Conservation (phyloP, 2,329 filamentous ascomycete species). For the Lecanicillium sp. region DNA sequence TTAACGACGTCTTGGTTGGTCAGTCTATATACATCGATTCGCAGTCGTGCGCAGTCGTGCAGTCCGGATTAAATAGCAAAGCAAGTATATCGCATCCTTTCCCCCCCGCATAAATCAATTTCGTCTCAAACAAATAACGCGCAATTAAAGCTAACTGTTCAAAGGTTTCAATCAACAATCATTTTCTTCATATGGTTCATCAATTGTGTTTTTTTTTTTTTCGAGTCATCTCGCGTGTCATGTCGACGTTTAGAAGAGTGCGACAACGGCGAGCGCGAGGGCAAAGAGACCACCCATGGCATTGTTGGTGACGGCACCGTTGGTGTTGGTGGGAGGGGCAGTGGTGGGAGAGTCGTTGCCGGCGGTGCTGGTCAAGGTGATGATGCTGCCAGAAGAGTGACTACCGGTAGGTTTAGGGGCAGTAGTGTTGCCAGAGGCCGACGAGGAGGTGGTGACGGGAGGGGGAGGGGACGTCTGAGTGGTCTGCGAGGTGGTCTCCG, state of each 20-base stretch:
- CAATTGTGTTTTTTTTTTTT: background rate
- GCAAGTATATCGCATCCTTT: background rate
- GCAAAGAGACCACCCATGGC: slow-evolving; percentile 29
- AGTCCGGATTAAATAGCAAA: background rate
- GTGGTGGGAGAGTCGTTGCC: slow-evolving; percentile 7
- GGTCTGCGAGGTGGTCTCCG: background rate
- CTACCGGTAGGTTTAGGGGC: background rate
- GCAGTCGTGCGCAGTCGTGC: background rate
- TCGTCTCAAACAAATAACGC: background rate
- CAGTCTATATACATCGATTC: background rate
- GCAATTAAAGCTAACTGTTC: background rate
- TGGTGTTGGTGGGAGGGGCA: slow-evolving; percentile 21
- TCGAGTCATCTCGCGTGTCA: background rate
- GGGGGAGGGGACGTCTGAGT: background rate
- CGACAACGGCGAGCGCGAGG: slow-evolving; percentile 33
- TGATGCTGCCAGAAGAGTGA: too few species aligned
- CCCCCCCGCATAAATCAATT: slow-evolving; percentile 2
- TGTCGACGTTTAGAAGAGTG: slow-evolving; percentile 31
- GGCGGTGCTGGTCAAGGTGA: background rate
- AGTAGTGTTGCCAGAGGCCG: slow-evolving; percentile 5
- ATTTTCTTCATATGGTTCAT: background rate
- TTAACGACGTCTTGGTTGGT: background rate
- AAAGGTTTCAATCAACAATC: background rate
- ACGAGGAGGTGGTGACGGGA: background rate
- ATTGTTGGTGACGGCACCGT: slow-evolving; percentile 25